phyloP scores from a whole-genome alignment of 441 rosid genomes.

The Euphorbia celastroides region DNA sequence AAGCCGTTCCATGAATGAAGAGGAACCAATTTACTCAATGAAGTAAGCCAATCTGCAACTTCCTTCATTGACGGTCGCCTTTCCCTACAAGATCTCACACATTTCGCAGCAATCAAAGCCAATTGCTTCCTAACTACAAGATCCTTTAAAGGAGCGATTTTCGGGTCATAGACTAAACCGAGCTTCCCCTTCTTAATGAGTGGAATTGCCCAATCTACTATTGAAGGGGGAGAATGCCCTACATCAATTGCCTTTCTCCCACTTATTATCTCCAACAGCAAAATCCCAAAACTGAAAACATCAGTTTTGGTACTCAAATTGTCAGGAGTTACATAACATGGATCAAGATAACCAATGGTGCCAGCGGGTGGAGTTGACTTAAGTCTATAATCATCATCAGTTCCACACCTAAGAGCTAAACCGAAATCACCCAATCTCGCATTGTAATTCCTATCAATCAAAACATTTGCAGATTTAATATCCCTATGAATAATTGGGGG shows the following conservation, averaged over 20 bases:
- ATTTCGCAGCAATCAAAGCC: conserved; percentile 76
- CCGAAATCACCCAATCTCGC: conserved; percentile 97
- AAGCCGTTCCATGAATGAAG: conserved; percentile 87
- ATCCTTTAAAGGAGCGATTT: conserved; percentile 56
- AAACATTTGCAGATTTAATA: conserved; percentile 89
- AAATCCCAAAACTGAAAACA: conserved; percentile 94
- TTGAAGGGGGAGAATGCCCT: conserved; percentile 79
- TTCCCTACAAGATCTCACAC: conserved; percentile 97
- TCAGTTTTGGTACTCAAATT: conserved; percentile 88
- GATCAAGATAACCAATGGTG: conserved; percentile 94
- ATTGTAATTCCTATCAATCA: conserved; percentile 79
- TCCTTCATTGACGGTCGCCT: conserved; percentile 88
- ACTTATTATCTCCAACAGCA: conserved; percentile 87
- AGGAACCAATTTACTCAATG: conserved; percentile 66
- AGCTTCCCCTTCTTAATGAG: conserved; percentile 88
- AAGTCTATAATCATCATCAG: conserved; percentile 57
- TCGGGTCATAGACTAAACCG: conserved; percentile 66
- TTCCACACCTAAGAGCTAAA: conserved; percentile 78
- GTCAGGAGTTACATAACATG: conserved; percentile 90
- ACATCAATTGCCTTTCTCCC: conserved; percentile 93
- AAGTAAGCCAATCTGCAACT: conserved; percentile 69
- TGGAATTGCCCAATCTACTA: conserved; percentile 97
- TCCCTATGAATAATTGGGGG: conserved; percentile 95
- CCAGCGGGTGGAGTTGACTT: conserved; percentile 98
- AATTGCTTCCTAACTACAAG: conserved; percentile 68